Evolutionary conservation across 2,329 filamentous ascomycete genomes (phyloP).

Genomic region (Talaromyces sp.): DNA sequence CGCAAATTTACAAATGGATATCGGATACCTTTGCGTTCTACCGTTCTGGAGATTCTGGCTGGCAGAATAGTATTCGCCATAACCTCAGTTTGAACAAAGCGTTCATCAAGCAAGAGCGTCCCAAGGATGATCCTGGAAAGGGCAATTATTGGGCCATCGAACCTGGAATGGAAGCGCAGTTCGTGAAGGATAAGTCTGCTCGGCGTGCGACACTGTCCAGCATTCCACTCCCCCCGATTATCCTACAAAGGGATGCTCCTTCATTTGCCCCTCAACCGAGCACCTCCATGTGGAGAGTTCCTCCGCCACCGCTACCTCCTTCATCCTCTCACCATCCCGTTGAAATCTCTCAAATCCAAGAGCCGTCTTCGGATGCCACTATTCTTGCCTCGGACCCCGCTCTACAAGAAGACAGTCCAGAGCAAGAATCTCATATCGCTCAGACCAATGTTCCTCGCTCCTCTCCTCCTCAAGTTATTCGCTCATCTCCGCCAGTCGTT

Average conservation of each 20-base stretch:
- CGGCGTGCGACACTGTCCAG: conserved; percentile 47
- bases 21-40: conserved; percentile 93
- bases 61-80: conserved; percentile 99
- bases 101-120: conserved; percentile 90
- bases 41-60: conserved; percentile 76
- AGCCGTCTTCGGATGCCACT: conserved; percentile 74
- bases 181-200: conserved; percentile 77
- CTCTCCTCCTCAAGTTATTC: conserved; percentile 58
- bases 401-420: conserved; percentile 51
- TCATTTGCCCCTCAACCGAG: conserved; percentile 31
- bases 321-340: conserved; percentile 19
- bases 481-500: conserved; percentile 84
- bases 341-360: conserved; percentile 35
- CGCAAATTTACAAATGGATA: conserved; percentile 99
- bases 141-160: conserved; percentile 97
- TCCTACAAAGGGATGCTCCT: conserved; percentile 29
- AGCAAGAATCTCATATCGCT: conserved; percentile 40
- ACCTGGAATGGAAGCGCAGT: conserved; percentile 81
- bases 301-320: conserved; percentile 24
- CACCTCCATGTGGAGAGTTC: conserved; percentile 35
- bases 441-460: conserved; percentile 38
- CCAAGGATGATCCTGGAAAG: conserved; percentile 96
- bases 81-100: conserved; percentile 96
- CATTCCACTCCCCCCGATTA: conserved; percentile 35
- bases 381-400: conserved; percentile 67